phyloP scores from a whole-genome alignment of 164 flowering plant genomes.

The Vitis riparia region DNA sequence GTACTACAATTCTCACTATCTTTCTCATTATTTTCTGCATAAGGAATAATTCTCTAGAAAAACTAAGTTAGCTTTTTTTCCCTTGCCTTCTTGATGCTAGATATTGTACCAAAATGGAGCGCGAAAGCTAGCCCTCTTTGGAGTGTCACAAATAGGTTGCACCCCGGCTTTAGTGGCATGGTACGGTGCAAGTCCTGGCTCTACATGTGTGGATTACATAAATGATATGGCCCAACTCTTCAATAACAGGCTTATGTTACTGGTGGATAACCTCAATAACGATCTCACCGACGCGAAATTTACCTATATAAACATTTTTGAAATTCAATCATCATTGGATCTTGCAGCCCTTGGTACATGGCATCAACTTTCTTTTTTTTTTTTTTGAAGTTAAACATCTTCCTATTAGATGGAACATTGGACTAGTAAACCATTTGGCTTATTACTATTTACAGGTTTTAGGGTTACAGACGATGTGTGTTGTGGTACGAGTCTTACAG shows the following conservation, averaged over 20 bases:
- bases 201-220: slow-evolving; percentile 2
- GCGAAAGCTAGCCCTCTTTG: slow-evolving; percentile 27
- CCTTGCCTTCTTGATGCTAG: slow-evolving; percentile 6
- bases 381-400: no score
- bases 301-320: slow-evolving; percentile 7
- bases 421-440: no score
- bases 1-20: neutral
- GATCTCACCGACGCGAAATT: slow-evolving; percentile 26
- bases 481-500: no score
- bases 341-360: no score
- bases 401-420: no score
- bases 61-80: neutral
- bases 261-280: slow-evolving; percentile 43
- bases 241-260: slow-evolving; percentile 12
- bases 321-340: neutral
- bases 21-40: neutral
- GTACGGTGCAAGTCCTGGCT: slow-evolving; percentile 1
- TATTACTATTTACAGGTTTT: no score
- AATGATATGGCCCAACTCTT: slow-evolving; percentile 13
- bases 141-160: slow-evolving; percentile 16
- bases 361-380: no score
- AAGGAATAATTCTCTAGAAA: neutral
- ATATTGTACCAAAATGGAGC: slow-evolving; percentile 28
- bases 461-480: no score
- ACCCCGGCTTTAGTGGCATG: neutral